Evolutionary conservation across 768 basidiomycete species (phyloP).

Genomic region (Neoboletus subvelutipes): DNA sequence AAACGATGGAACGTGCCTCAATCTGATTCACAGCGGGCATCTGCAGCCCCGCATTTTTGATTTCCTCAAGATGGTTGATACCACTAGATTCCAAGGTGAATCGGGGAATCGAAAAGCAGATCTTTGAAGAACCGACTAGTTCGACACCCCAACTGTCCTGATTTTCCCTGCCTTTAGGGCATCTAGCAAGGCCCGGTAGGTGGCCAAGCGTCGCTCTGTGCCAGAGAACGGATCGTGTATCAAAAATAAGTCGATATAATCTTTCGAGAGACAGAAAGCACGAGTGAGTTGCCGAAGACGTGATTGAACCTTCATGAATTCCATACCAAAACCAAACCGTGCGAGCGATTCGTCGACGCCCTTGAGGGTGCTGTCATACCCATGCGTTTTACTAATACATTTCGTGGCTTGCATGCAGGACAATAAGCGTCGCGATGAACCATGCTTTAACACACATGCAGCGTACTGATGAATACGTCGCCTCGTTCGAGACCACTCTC

Average conservation of each 20-base stretch:
- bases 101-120: background rate
- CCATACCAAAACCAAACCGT: slow-evolving; percentile 58
- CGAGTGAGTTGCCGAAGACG: slow-evolving; percentile 8
- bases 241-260: slow-evolving; percentile 72
- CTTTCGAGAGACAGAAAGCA: slow-evolving; percentile 28
- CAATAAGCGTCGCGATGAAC: slow-evolving; percentile 3
- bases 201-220: slow-evolving; percentile 59
- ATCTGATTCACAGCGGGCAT: slow-evolving; percentile 79
- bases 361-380: slow-evolving; percentile 58
- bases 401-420: slow-evolving; percentile 56
- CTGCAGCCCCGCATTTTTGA: slow-evolving; percentile 57
- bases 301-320: background rate
- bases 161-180: slow-evolving; percentile 65
- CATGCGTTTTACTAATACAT: slow-evolving; percentile 53
- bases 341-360: slow-evolving; percentile 62
- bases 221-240: slow-evolving; percentile 75
- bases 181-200: slow-evolving; percentile 68
- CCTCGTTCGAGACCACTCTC: slow-evolving; percentile 55
- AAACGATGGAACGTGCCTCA: slow-evolving; percentile 47
- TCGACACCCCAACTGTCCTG: slow-evolving; percentile 76
- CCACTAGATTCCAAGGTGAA: slow-evolving; percentile 42
- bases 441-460: background rate
- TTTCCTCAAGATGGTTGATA: slow-evolving; percentile 73
- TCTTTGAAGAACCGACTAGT: slow-evolving; percentile 57
- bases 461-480: slow-evolving; percentile 72